Evolutionary conservation across 2,329 filamentous ascomycete species (phyloP), one percentile per base, ranked within the genome.

Genomic region (Aquanectria penicillioides): DNA sequence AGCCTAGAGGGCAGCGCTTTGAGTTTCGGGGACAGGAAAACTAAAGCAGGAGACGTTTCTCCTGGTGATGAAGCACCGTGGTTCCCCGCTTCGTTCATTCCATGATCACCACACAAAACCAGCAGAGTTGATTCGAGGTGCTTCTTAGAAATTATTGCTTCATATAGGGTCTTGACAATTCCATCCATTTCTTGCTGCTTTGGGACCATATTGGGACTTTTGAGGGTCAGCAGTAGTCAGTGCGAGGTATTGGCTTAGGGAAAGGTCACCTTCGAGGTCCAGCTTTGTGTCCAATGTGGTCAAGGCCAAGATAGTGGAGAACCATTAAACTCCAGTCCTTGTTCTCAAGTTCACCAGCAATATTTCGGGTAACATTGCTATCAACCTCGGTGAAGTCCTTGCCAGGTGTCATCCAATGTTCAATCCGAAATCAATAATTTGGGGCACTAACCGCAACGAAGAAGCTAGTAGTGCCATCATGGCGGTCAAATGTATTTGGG

Each of bases 61-160:
- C 95, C 94, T 2, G 93, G 86, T 0, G 94, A 94, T 9, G 94
- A 97, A 33, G 94, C 95, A 25, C 95, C 95, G 73, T 99, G 95
- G 67, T 98, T 98, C 3, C 95, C 95, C 17, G 92, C 95, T 68
- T 98, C 94, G 68, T 98, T 99, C 95, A 99, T 99, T n/a, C 95
- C 95, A 73, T 99, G 95, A 69, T 99, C 96, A 54, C 95, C 95
- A 55, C 90, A 93, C 6, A 99, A 78, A 3, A 99, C 88, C 40
- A 99, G 84, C 2, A 99, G 79, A 0, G 94, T 93, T 5, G 91
- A 90, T 26, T 86, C 73, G 1, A 97, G 86, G 74, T 97, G 90
- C 1, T 83, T 73, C 54, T 91, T 78, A 4, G 82, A 83, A 69
- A 90, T 84, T 64, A 99, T 90, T 6, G 92, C 90, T 11, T 83